Evolutionary conservation across 805 yeast species (phyloP).

Genomic region (Cyberlindnera meyerae): DNA sequence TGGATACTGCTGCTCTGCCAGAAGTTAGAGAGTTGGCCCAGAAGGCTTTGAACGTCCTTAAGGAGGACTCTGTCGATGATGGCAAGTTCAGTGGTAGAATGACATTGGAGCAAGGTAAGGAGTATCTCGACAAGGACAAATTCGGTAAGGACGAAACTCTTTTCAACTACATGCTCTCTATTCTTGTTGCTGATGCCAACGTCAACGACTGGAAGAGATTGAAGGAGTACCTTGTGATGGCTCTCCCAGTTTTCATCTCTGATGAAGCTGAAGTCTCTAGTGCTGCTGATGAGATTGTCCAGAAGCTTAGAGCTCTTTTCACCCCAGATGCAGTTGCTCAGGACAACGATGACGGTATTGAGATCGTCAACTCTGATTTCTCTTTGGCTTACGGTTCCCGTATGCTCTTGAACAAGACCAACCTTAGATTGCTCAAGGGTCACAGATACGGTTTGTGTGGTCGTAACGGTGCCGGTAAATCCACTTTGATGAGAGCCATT

Average conservation of each 20-base stretch:
- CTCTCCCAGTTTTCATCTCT: constrained; percentile 33
- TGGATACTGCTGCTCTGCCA: constrained; percentile 86
- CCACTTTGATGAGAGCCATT: constrained; percentile 94
- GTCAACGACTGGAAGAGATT: constrained; percentile 70
- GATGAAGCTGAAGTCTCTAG: constrained; percentile 33
- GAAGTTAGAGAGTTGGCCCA: constrained; percentile 92
- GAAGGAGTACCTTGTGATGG: constrained; percentile 45
- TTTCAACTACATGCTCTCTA: constrained; percentile 45
- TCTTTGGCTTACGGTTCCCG: constrained; percentile 97
- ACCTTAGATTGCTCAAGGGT: constrained; percentile 81
- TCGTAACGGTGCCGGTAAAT: constrained; percentile 98
- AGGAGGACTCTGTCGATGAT: constrained; percentile 71
- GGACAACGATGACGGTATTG: constrained; percentile 75
- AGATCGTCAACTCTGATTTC: constrained; percentile 89
- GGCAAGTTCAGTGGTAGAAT: constrained; percentile 78
- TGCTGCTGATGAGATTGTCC: constrained; percentile 41
- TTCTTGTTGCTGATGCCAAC: constrained; percentile 59
- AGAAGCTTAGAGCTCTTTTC: constrained; percentile 48
- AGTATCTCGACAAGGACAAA: constrained; percentile 33
- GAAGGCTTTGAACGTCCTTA: constrained; percentile 77
- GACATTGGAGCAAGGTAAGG: constrained; percentile 45
- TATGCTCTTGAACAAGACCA: constrained; percentile 93
- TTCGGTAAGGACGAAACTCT: constrained; percentile 34
- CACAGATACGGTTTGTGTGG: constrained; percentile 98
- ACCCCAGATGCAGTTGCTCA: constrained; percentile 50